Percentiles rank a stretch among this genome's conserved stretches.
Conservation (phyloP, 192 early-diverging fungal genomes). For the Podila epicladia region DNA sequence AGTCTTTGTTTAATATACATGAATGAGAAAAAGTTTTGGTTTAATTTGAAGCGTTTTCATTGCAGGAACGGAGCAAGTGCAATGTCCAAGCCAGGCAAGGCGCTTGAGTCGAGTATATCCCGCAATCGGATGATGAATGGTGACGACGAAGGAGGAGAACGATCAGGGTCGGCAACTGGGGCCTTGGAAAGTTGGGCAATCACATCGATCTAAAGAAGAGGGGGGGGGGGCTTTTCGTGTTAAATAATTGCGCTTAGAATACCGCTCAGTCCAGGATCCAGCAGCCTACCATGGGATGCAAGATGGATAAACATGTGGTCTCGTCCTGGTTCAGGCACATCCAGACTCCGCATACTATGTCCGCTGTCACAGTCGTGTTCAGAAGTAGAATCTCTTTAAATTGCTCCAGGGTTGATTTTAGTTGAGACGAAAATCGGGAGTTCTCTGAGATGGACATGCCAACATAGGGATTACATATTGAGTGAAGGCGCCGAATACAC, state of each 20-base stretch:
- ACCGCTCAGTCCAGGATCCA: background rate
- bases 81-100: background rate
- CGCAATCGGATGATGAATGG: constrained; percentile 1
- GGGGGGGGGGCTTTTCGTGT: background rate
- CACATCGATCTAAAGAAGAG: background rate
- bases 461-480: background rate
- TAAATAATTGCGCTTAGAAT: background rate
- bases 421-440: background rate
- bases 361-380: constrained; percentile 10
- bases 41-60: background rate
- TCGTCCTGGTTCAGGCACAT: background rate
- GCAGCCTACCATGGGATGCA: constrained; percentile 10
- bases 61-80: background rate
- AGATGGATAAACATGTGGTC: background rate
- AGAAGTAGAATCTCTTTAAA: background rate
- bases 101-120: background rate
- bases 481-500: background rate
- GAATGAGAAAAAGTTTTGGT: background rate
- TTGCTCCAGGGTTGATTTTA: background rate
- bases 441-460: background rate
- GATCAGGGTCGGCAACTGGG: background rate
- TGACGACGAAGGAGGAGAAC: background rate
- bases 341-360: constrained; percentile 22
- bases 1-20: background rate
- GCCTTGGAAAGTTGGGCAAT: background rate